Evolutionary conservation across 2,329 filamentous ascomycete genomes (phyloP).

Genomic region (Microdochium bolleyi): DNA sequence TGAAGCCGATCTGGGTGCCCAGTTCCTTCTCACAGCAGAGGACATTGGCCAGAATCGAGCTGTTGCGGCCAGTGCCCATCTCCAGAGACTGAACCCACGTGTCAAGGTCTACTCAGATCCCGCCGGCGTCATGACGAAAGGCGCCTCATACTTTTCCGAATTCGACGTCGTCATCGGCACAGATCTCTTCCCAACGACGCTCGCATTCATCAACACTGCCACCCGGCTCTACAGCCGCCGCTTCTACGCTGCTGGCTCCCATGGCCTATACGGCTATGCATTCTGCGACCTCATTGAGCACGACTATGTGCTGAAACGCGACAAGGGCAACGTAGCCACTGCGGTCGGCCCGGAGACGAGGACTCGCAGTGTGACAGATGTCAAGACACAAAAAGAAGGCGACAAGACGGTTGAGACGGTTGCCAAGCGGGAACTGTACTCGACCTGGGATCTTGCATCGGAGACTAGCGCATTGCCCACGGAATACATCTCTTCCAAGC

Average conservation of each 20-base stretch:
- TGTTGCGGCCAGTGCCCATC: conserved; percentile 65
- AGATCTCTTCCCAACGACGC: conserved; percentile 67
- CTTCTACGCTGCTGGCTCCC: conserved; percentile 82
- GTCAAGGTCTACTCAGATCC: conserved; percentile 69
- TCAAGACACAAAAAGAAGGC: conserved; percentile 62
- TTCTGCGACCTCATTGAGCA: conserved; percentile 91
- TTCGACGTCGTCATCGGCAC: conserved; percentile 89
- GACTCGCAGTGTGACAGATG: conserved; percentile 67
- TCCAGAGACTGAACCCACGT: conserved; percentile 83
- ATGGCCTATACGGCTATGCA: conserved; percentile 90
- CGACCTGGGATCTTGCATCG: conserved; percentile 76
- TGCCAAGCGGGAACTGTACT: conserved; percentile 86
- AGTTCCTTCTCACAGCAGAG: conserved; percentile 67
- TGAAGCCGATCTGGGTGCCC: conserved; percentile 71
- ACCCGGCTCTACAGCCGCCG: conserved; percentile 70
- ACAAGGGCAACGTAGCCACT: conserved; percentile 67
- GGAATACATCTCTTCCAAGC: conserved; percentile 61
- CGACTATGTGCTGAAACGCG: conserved; percentile 80
- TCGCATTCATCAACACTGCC: conserved; percentile 77
- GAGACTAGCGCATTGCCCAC: conserved; percentile 64
- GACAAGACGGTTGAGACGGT: conserved; percentile 74
- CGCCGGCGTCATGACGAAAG: conserved; percentile 57
- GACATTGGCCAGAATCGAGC: conserved; percentile 81
- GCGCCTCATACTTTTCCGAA: conserved; percentile 63
- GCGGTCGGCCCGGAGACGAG: conserved; percentile 58